Percentiles rank a stretch among this genome's conserved stretches.
These are phyloP conservation scores for Cladosporium sp. DNA, from an alignment of 2,329 filamentous ascomycete genomes.

Conservation along the genomic window DNA sequence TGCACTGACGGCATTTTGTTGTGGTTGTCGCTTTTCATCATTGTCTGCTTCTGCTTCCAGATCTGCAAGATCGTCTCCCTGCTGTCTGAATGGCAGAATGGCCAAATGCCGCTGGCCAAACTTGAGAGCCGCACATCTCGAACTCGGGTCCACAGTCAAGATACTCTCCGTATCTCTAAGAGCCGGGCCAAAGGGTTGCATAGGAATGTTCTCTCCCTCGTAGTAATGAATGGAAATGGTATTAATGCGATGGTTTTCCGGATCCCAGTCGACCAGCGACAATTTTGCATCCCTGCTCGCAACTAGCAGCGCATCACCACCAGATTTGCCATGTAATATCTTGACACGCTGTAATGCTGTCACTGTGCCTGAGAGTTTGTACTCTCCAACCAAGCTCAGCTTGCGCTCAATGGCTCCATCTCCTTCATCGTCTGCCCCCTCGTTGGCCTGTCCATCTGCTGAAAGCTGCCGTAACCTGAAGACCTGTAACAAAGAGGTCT, in stretches of 20 bases:
- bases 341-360: conserved; percentile 78
- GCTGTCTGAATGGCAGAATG: conserved; percentile 86
- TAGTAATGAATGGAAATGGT: conserved; percentile 98
- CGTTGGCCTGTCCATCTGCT: background rate
- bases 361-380: conserved; percentile 76
- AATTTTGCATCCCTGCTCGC: conserved; percentile 89
- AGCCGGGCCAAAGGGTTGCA: conserved; percentile 68
- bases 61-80: conserved; percentile 67
- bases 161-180: conserved; percentile 74
- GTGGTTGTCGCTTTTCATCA: conserved; percentile 43
- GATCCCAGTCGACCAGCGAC: conserved; percentile 90
- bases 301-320: conserved; percentile 77
- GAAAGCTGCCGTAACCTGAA: conserved; percentile 51
- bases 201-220: conserved; percentile 72
- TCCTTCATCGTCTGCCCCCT: background rate
- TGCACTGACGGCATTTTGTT: conserved; percentile 30
- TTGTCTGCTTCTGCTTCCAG: conserved; percentile 84
- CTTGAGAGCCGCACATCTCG: conserved; percentile 88
- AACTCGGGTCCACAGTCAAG: conserved; percentile 82
- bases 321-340: conserved; percentile 66
- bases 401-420: conserved; percentile 42
- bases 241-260: conserved; percentile 69
- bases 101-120: conserved; percentile 87
- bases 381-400: conserved; percentile 80
- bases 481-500: conserved; percentile 87